A percentile compares a stretch with the other conserved stretches of the same genome.
These are phyloP conservation scores for Ogataea methanolica DNA, from an alignment of 805 yeast species.

Conservation along the genomic window DNA sequence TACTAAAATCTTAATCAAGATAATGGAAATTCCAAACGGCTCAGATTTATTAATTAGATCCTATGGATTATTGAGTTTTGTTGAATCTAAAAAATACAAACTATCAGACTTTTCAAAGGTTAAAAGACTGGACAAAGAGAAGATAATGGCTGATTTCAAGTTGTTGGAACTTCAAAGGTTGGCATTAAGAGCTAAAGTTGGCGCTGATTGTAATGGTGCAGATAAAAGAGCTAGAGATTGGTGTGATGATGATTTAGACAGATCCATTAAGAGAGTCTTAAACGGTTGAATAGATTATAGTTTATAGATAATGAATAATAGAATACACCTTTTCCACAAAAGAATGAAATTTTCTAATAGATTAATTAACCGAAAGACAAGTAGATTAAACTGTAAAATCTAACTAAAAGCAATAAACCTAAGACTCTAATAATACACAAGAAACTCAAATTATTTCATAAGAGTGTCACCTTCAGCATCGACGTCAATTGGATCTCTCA, in stretches of 20 bases:
- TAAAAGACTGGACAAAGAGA: slow-evolving; percentile 12
- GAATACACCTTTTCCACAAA: too few species aligned
- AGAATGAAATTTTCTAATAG: too few species aligned
- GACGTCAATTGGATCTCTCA: not conserved
- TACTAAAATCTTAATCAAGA: slow-evolving; percentile 37
- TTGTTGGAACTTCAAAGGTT: slow-evolving; percentile 43
- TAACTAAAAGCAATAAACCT: too few species aligned
- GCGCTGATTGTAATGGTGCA: slow-evolving; percentile 28
- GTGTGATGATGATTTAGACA: slow-evolving; percentile 47
- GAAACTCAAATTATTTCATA: not conserved
- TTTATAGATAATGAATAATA: too few species aligned
- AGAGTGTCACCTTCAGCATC: slow-evolving; percentile 5
- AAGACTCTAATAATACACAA: too few species aligned
- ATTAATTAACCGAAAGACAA: too few species aligned
- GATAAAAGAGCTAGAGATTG: slow-evolving; percentile 61
- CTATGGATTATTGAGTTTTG: slow-evolving; percentile 40
- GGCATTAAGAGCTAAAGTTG: slow-evolving; percentile 38
- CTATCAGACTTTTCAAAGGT: not conserved
- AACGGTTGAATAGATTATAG: not conserved
- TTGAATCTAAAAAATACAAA: slow-evolving; percentile 28
- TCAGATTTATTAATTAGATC: slow-evolving; percentile 55
- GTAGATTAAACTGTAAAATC: too few species aligned
- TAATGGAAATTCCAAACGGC: slow-evolving; percentile 54
- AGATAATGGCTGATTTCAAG: slow-evolving; percentile 26
- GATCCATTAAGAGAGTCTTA: slow-evolving; percentile 41